Conservation (phyloP, 2,329 filamentous ascomycete genomes). For the Ceratocystis eucalypticola region DNA sequence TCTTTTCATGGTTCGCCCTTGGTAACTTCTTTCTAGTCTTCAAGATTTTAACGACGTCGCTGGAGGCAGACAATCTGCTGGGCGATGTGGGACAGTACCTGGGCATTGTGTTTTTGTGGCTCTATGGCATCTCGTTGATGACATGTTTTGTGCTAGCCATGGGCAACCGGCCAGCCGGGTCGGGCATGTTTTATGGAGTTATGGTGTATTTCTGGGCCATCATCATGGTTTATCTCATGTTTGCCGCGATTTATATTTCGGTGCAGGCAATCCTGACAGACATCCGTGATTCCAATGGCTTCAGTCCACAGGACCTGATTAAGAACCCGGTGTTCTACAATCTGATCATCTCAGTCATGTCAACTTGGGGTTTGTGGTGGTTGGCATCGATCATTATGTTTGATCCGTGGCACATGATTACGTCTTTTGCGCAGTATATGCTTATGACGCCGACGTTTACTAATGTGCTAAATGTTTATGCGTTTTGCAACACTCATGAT, state of each 20-base stretch:
- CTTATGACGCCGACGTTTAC: slow-evolving; percentile 93
- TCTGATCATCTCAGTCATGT: slow-evolving; percentile 79
- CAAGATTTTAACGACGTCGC: slow-evolving; percentile 81
- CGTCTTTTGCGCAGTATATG: slow-evolving; percentile 91
- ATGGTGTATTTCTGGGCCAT: slow-evolving; percentile 98
- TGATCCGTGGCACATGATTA: slow-evolving; percentile 99
- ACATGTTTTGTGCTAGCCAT: slow-evolving; percentile 91
- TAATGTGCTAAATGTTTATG: slow-evolving; percentile 98
- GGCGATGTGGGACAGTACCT: slow-evolving; percentile 67
- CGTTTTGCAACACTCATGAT: slow-evolving; percentile 99
- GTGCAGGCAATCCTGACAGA: slow-evolving; percentile 71
- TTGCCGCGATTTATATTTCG: slow-evolving; percentile 88
- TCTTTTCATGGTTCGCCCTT: slow-evolving; percentile 97
- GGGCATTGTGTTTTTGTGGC: slow-evolving; percentile 86
- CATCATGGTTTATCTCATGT: slow-evolving; percentile 92
- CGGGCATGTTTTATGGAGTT: slow-evolving; percentile 82
- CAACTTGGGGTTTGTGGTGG: slow-evolving; percentile 88
- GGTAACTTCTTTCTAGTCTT: slow-evolving; percentile 99
- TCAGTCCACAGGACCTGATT: slow-evolving; percentile 62
- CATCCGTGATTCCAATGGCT: slow-evolving; percentile 44
- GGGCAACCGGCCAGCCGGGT: slow-evolving; percentile 88
- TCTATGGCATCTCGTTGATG: slow-evolving; percentile 81
- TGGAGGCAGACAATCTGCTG: slow-evolving; percentile 56
- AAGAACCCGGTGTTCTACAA: slow-evolving; percentile 84
- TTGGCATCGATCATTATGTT: slow-evolving; percentile 86